Percentiles rank a stretch among this genome's conserved stretches.
Evolutionary conservation across 1,284 basidiomycete genomes (phyloP).

Genomic region (Neonothopanus nambi): DNA sequence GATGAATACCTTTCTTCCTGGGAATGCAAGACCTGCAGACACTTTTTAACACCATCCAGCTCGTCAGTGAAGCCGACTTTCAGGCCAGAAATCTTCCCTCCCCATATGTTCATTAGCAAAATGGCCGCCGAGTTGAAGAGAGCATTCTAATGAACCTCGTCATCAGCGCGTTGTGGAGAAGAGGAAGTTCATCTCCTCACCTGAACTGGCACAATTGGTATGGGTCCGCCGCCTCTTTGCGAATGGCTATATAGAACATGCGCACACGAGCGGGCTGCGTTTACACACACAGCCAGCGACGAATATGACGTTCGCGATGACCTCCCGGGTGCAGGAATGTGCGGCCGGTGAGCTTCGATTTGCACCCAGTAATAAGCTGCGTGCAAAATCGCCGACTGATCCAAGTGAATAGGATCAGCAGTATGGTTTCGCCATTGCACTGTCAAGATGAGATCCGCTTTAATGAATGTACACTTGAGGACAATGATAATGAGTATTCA

Average conservation of each 20-base stretch:
- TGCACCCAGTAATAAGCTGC: constrained; percentile 59
- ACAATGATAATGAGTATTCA: not conserved
- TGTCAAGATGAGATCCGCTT: constrained; percentile 20
- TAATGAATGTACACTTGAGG: not conserved
- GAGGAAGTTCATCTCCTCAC: not conserved
- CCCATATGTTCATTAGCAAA: constrained; percentile 72
- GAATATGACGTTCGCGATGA: constrained; percentile 37
- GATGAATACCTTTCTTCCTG: too few relatives aligned
- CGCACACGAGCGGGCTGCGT: constrained; percentile 48
- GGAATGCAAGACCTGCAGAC: too few relatives aligned
- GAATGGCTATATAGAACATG: constrained; percentile 42
- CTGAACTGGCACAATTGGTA: constrained; percentile 4
- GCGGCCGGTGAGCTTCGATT: constrained; percentile 33
- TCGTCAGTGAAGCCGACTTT: too few relatives aligned
- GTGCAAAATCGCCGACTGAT: constrained; percentile 61
- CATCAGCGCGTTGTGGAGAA: not conserved
- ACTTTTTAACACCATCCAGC: too few relatives aligned
- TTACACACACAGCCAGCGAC: constrained; percentile 18
- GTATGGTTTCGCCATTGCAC: constrained; percentile 63
- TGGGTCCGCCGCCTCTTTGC: not conserved
- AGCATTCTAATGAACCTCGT: constrained; percentile 29
- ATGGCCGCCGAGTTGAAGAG: constrained; percentile 45
- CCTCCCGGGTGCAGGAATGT: constrained; percentile 16
- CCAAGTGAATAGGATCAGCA: constrained; percentile 47
- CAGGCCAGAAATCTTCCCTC: too few relatives aligned